These are phyloP conservation scores for Metschnikowia continentalis DNA, from an alignment of 805 yeast species.

Conservation along the genomic window DNA sequence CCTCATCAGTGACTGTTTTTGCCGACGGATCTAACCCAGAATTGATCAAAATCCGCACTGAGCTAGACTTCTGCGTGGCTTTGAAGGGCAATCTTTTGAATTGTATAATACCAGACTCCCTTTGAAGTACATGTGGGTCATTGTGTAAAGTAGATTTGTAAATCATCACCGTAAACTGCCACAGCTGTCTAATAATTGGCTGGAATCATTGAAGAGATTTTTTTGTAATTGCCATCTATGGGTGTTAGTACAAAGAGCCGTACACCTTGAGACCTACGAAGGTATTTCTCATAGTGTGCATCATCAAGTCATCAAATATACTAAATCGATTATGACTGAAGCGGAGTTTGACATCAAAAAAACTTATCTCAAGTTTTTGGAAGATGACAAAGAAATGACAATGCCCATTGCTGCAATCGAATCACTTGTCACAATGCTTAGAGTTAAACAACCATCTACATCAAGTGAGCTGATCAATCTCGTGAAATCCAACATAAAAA, in stretches of 20 bases:
- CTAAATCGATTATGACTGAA: slow-evolving; percentile 2
- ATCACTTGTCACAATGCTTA: slow-evolving; percentile 77
- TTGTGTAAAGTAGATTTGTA: neutral
- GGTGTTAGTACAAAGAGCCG: neutral
- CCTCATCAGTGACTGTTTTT: slow-evolving; percentile 36
- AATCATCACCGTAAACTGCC: neutral
- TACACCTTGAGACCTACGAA: neutral
- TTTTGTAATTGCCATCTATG: neutral
- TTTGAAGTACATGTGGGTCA: neutral
- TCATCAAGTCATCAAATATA: neutral
- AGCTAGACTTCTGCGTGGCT: neutral
- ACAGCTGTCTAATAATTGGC: neutral
- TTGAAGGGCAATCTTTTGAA: neutral
- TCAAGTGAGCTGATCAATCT: slow-evolving; percentile 87
- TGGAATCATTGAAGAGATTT: neutral
- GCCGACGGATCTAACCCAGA: slow-evolving; percentile 14
- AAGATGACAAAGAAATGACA: slow-evolving; percentile 93
- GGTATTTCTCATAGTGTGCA: neutral
- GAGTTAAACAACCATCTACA: slow-evolving; percentile 83
- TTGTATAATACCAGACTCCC: neutral
- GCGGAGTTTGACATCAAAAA: slow-evolving; percentile 68
- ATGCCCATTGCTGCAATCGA: slow-evolving; percentile 99
- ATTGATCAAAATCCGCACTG: neutral
- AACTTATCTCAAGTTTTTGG: slow-evolving; percentile 73
- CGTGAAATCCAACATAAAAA: slow-evolving; percentile 70